Percentiles rank a stretch among this genome's conserved stretches.
These are phyloP conservation scores for Dujonia santamariae DNA, from an alignment of 1,139 yeast species.

Conservation along the genomic window DNA sequence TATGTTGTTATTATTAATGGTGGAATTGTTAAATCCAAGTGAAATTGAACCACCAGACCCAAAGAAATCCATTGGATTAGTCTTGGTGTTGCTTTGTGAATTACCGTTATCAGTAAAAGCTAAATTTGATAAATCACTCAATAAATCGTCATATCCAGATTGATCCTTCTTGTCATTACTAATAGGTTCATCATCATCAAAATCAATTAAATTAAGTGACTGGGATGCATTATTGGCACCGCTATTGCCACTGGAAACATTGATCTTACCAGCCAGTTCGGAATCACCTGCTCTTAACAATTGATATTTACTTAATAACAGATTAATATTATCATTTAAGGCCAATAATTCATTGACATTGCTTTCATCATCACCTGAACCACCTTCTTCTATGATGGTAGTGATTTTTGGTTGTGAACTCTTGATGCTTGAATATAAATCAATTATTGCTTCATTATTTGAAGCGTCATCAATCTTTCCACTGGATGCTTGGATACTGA, in stretches of 20 bases:
- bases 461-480: constrained; percentile 43
- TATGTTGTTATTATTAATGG: constrained; percentile 9
- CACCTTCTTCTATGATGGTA: constrained; percentile 76
- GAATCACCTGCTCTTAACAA: constrained; percentile 64
- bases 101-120: constrained; percentile 36
- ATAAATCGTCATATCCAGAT: constrained; percentile 58
- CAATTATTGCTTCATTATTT: constrained; percentile 67
- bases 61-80: constrained; percentile 34
- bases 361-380: constrained; percentile 54
- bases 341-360: constrained; percentile 64
- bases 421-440: constrained; percentile 75
- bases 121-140: constrained; percentile 67
- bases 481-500: constrained; percentile 48
- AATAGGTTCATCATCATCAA: constrained; percentile 60
- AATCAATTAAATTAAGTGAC: constrained; percentile 69
- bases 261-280: constrained; percentile 57
- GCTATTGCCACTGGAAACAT: constrained; percentile 27
- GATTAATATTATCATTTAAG: constrained; percentile 75
- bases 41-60: constrained; percentile 47
- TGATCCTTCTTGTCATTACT: constrained; percentile 42
- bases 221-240: constrained; percentile 36
- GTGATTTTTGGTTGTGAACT: constrained; percentile 86
- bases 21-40: too few species aligned
- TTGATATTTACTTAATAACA: constrained; percentile 64
- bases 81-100: constrained; percentile 14